Evolutionary conservation across 2,329 filamentous ascomycete species (phyloP), one percentile per base, ranked within the genome.

Genomic region (Scedosporium apiospermum): DNA sequence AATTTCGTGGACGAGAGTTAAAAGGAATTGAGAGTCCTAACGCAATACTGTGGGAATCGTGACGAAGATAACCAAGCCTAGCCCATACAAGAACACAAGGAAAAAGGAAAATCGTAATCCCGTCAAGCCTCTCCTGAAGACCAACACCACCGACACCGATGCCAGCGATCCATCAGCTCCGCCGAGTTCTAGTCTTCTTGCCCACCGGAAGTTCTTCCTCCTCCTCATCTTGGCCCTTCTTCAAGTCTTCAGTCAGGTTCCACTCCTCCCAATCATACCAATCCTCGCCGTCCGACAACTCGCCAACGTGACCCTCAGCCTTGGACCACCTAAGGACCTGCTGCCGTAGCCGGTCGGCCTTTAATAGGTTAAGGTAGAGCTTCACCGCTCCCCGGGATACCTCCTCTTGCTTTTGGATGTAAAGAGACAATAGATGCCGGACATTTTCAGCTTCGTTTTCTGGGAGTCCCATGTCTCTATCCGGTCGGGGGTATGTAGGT

Each of bases 221-320:
- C 69, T 93, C 90, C 70, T 89, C 87, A 65, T 92, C 89, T 68
- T 90, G 87, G 0, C 90, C 90, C 76, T 95, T 95, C 72, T 90
- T 88, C 6, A 93, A 75, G 67, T 90, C 87, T 65, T 89, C 88
- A 7, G 84, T 82, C 58, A 95, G 73, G 0, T 83, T 84, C 89
- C 90, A 93, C 75, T 91, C 88, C 61, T 91, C 88, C 69, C 84
- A 84, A 73, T 96, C 91, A 70, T 92, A 93, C 89, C 90, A 96
- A 71, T 96, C 91, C 77, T 96, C 91, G 10, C 90, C 90, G 71
- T 96, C 91, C 60, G 88, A 92, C 87, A 95, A 87, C 72, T 93
- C 89, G 1, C 86, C 84, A 61, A 78, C 80, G 69, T 93, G 90
- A 23, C 82, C 89, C 75, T 93, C 90, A 1, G 90, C 88, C 71